These are phyloP conservation scores for Brassica nigra DNA, from an alignment of 345 rosid genomes.

Conservation along the genomic window DNA sequence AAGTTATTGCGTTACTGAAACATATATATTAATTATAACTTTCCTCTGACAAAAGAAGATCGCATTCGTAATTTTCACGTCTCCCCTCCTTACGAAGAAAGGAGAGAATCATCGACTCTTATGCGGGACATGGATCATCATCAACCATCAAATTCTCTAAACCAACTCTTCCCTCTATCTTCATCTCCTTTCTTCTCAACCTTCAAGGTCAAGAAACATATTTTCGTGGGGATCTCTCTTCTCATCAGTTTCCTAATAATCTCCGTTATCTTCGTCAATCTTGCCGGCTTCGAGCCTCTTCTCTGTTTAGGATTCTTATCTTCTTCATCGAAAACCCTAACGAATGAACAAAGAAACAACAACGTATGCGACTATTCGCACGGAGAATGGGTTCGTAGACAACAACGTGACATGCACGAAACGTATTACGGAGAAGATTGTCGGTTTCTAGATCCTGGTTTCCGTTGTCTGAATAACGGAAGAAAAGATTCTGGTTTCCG, in stretches of 20 bases:
- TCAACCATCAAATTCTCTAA: conserved; percentile 22
- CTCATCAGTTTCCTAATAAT: conserved; percentile 29
- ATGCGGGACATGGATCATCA: conserved; percentile 32
- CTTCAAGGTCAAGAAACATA: conserved; percentile 33
- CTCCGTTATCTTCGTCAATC: conserved; percentile 29
- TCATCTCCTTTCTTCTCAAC: conserved; percentile 24
- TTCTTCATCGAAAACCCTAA: background rate
- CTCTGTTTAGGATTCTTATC: conserved; percentile 37
- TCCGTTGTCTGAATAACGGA: conserved; percentile 66
- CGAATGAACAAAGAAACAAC: background rate
- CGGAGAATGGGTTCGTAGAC: conserved; percentile 66
- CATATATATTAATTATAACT: conserved; percentile 23
- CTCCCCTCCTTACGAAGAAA: conserved; percentile 3
- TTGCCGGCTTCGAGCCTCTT: conserved; percentile 30
- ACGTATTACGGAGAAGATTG: conserved; percentile 59
- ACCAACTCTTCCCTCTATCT: conserved; percentile 27
- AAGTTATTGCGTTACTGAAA: conserved; percentile 24
- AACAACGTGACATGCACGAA: conserved; percentile 35
- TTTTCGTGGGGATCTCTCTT: conserved; percentile 26
- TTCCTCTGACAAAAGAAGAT: conserved; percentile 30
- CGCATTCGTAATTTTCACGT: conserved; percentile 22
- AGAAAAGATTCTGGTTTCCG: conserved; percentile 61
- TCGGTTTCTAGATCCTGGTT: conserved; percentile 88
- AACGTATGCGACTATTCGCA: conserved; percentile 56
- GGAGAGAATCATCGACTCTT: background rate